A percentile compares a stretch with the other conserved stretches of the same genome.
Conservation (phyloP, 2,329 filamentous ascomycete species). For the Ophiostoma himal-ulmi region DNA sequence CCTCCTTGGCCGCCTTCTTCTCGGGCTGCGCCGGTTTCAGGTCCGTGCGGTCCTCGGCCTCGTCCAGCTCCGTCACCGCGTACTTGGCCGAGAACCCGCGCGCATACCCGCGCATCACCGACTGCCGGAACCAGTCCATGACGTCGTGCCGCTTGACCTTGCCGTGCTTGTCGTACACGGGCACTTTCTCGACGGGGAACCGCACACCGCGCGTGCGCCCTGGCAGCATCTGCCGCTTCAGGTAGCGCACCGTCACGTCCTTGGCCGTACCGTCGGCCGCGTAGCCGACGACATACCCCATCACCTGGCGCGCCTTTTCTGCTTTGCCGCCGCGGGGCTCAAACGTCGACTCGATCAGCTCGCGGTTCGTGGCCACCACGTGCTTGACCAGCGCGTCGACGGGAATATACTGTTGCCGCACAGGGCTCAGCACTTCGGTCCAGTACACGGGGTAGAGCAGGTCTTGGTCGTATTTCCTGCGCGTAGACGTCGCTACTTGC, state of each 20-base stretch:
- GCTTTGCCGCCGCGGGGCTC: constrained; percentile 79
- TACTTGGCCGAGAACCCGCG: constrained; percentile 41
- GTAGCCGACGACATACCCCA: constrained; percentile 81
- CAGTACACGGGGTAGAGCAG: constrained; percentile 85
- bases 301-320: constrained; percentile 80
- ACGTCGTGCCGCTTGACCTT: constrained; percentile 71
- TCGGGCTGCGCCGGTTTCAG: constrained; percentile 66
- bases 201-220: constrained; percentile 85
- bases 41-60: constrained; percentile 71
- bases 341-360: constrained; percentile 62
- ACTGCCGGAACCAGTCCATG: constrained; percentile 77
- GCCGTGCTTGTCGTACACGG: constrained; percentile 69
- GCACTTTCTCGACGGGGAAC: constrained; percentile 71
- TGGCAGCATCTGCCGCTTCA: constrained; percentile 74
- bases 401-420: constrained; percentile 70
- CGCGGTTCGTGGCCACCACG: constrained; percentile 63
- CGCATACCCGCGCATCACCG: constrained; percentile 67
- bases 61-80: constrained; percentile 65
- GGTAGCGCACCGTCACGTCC: constrained; percentile 87
- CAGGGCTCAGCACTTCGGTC: constrained; percentile 80
- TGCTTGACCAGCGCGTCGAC: constrained; percentile 70
- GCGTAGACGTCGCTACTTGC: constrained; percentile 32
- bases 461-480: constrained; percentile 58
- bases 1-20: constrained; percentile 66
- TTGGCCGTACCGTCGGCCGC: constrained; percentile 83